These are phyloP conservation scores for Chlorella sp. DNA, from an alignment of 139 green algal species.

Conservation along the genomic window DNA sequence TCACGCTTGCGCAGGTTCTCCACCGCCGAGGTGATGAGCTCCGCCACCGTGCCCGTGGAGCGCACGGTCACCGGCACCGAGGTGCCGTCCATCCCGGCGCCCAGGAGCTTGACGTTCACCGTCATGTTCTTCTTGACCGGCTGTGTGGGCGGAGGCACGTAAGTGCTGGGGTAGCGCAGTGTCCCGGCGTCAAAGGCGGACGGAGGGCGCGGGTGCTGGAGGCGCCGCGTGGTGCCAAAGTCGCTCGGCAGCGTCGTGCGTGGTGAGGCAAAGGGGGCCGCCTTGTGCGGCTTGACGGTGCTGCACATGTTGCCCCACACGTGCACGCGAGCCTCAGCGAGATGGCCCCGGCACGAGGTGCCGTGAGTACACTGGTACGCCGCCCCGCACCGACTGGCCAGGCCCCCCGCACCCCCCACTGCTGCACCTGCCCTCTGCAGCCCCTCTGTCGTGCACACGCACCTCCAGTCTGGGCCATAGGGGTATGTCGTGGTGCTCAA, in stretches of 20 bases:
- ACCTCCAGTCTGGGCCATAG: not conserved
- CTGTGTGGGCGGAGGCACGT: not conserved
- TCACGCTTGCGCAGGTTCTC: not conserved
- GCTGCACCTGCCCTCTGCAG: not conserved
- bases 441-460: not conserved
- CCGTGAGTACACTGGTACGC: not conserved
- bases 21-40: slow-evolving; percentile 5
- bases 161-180: not conserved
- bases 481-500: not conserved
- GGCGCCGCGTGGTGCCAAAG: not conserved
- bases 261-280: not conserved
- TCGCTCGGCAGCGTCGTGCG: not conserved
- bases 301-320: not conserved
- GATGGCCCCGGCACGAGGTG: not conserved
- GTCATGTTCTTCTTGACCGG: not conserved
- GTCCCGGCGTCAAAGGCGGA: not conserved
- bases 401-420: not conserved
- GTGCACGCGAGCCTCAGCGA: not conserved
- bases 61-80: not conserved
- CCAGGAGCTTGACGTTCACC: slow-evolving; percentile 1
- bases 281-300: not conserved
- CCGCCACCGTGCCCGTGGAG: not conserved
- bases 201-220: not conserved
- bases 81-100: slow-evolving; percentile 1
- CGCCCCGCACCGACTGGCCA: not conserved